Evolutionary conservation across 2,329 filamentous ascomycete genomes (phyloP).

Genomic region (Ophiosphaerella narmari): DNA sequence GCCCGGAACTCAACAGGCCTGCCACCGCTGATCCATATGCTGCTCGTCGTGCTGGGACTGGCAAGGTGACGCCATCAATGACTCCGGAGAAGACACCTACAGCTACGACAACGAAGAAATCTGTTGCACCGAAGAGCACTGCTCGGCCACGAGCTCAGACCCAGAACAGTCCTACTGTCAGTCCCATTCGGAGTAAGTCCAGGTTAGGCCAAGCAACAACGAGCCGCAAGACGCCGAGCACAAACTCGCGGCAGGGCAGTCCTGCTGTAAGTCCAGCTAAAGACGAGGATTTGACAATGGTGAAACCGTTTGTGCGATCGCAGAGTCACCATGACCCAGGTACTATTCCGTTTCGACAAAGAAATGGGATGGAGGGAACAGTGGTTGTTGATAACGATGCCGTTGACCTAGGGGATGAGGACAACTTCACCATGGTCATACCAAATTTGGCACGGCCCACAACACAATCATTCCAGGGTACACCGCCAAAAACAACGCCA

Average conservation of each 20-base stretch:
- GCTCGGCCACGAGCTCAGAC: conserved; percentile 39
- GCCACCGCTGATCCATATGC: conserved; percentile 61
- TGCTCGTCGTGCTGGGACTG: conserved; percentile 38
- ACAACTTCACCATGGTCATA: conserved; percentile 58
- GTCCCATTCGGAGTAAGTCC: conserved; percentile 45
- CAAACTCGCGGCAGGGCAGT: conserved; percentile 35
- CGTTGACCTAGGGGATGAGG: conserved; percentile 48
- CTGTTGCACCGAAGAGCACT: conserved; percentile 36
- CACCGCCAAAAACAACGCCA: conserved; percentile 36
- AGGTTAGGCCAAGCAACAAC: conserved; percentile 34
- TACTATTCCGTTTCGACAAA: conserved; percentile 40
- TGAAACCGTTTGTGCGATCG: conserved; percentile 50
- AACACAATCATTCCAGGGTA: conserved; percentile 34
- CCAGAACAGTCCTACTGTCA: conserved; percentile 42
- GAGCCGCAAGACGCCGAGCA: conserved; percentile 37
- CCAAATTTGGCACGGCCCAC: conserved; percentile 45
- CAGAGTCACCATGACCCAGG: conserved; percentile 37
- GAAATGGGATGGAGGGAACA: conserved; percentile 47
- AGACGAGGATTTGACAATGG: conserved; percentile 55
- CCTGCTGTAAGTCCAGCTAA: conserved; percentile 42
- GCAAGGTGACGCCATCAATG: conserved; percentile 53
- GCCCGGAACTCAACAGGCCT: conserved; percentile 54
- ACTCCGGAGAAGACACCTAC: conserved; percentile 53
- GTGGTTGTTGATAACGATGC: conserved; percentile 47
- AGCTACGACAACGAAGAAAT: conserved; percentile 43